Conservation (phyloP, 257 asterid genomes). For the Solanum tarijense region DNA sequence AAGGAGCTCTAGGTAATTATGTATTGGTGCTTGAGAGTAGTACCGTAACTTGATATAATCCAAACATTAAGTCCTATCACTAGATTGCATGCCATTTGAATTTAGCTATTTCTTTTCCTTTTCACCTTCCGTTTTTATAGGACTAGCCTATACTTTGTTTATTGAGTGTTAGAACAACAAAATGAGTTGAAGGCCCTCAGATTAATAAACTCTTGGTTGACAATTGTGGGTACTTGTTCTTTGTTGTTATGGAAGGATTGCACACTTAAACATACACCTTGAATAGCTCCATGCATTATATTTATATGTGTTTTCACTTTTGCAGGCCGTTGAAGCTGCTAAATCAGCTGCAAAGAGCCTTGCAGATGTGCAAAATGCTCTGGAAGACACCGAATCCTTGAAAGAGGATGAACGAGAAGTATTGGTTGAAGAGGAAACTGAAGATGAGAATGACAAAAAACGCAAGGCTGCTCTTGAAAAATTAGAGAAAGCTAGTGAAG, state of each 20-base stretch:
- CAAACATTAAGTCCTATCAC: not conserved
- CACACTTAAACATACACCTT: not conserved
- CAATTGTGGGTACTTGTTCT: not conserved
- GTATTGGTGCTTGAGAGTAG: not conserved
- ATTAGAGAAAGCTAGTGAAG: conserved; percentile 87
- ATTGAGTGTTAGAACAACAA: not conserved
- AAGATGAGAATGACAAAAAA: conserved; percentile 53
- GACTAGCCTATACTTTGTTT: not conserved
- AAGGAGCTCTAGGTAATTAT: not conserved
- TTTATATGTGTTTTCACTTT: not conserved
- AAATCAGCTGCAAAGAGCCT: conserved; percentile 39
- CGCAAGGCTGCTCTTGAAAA: conserved; percentile 66
- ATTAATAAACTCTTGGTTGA: not conserved
- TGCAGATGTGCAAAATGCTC: conserved; percentile 28
- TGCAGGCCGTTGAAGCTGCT: conserved; percentile 90
- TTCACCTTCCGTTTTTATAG: not conserved
- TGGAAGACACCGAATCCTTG: conserved; percentile 64
- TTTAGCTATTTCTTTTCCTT: not conserved
- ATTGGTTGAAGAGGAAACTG: conserved; percentile 52
- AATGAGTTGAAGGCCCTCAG: not conserved
- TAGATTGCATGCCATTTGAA: not conserved
- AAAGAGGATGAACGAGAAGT: conserved; percentile 35
- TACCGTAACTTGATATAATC: not conserved
- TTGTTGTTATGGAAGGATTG: not conserved
- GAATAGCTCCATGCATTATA: not conserved